These are phyloP conservation scores for Leucocoprinus sp. DNA, from an alignment of 768 basidiomycete species.

Conservation along the genomic window DNA sequence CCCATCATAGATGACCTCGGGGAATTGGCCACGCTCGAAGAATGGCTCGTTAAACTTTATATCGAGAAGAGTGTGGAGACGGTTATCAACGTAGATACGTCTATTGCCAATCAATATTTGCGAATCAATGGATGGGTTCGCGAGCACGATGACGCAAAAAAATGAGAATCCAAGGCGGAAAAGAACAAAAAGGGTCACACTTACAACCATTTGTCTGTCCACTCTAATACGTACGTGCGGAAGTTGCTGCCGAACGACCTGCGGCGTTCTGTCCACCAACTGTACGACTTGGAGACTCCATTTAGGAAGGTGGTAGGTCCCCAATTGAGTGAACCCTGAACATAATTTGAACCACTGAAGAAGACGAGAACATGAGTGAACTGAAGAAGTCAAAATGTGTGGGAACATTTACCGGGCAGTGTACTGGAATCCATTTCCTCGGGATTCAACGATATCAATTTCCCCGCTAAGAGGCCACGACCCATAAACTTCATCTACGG, in stretches of 20 bases:
- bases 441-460: constrained; percentile 66
- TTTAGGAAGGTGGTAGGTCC: constrained; percentile 56
- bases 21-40: constrained; percentile 48
- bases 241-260: constrained; percentile 56
- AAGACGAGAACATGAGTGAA: constrained; percentile 5
- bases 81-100: constrained; percentile 74
- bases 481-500: constrained; percentile 57
- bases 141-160: background rate
- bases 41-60: constrained; percentile 69
- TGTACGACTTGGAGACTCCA: constrained; percentile 59
- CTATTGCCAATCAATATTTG: constrained; percentile 16
- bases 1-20: constrained; percentile 33
- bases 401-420: constrained; percentile 36
- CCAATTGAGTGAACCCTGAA: constrained; percentile 67
- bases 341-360: constrained; percentile 51
- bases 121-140: constrained; percentile 4
- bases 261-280: constrained; percentile 68
- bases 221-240: constrained; percentile 78
- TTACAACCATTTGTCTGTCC: constrained; percentile 69
- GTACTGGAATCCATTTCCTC: constrained; percentile 55
- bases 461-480: constrained; percentile 63
- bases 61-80: constrained; percentile 68
- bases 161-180: background rate
- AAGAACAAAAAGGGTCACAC: constrained; percentile 17
- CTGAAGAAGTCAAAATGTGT: background rate